Evolutionary conservation across 2,329 filamentous ascomycete species (phyloP), one percentile per base, ranked within the genome.

Genomic region (Trichocomaceae sp.): DNA sequence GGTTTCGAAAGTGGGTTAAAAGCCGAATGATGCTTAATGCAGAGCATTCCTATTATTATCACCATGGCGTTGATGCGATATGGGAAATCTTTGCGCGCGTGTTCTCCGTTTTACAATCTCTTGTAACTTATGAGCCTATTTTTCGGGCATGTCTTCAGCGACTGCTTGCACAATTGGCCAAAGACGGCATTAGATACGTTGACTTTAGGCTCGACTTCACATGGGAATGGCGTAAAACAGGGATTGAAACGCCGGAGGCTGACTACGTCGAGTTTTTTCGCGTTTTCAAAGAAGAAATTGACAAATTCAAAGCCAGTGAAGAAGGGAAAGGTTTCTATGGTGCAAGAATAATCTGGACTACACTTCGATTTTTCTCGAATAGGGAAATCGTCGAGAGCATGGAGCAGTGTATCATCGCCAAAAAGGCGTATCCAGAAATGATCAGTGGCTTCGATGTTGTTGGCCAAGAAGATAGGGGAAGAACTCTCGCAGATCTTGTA

Each of bases 81-180:
- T 96, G 91, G 90, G 75, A 78, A 22, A 91, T 93, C 66, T 95
- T 96, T 71, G 75, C 74, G 49, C 82, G 80, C 45, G 87, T 85
- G 58, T 96, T 96, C 70, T 72, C 79, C 2, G 81, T 92, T 3
- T 78, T 92, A 45, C 82, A 82, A 41, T 85, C 83, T 15, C 81
- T 96, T 50, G 79, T 96, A 48, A 88, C 87, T 71, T 96, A 96
- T 71, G 92, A 96, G 71, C 91, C 91, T 13, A 88, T 97, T 59
- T 92, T 88, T 72, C 83, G 90, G 22, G 76, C 77, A 17, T 95
- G 90, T 64, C 74, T 96, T 57, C 83, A 80, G 26, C 80, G 82
- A 20, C 78, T 96, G 62, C 82, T 95, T 69, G 75, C 75, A 48
- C 79, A 85, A 47, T 77, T 96, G 20, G 77, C 85, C n/a, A 82